These are phyloP conservation scores for Sodiomyces alkalinus DNA, from an alignment of 2,329 filamentous ascomycete genomes.

Conservation along the genomic window DNA sequence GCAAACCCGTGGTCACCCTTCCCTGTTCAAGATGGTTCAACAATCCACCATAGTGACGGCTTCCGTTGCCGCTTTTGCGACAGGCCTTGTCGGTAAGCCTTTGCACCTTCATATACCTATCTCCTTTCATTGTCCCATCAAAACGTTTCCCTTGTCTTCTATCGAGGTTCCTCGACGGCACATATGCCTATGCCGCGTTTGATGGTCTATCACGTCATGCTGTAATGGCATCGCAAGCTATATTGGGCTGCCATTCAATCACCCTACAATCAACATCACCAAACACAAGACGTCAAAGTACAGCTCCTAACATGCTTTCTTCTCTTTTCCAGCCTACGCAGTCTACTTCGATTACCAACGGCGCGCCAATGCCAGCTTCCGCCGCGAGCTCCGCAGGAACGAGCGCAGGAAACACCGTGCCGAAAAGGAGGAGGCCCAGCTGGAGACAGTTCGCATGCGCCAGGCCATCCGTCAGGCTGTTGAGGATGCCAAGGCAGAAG, in stretches of 20 bases:
- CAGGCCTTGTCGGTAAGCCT: constrained; percentile 41
- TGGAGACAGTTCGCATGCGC: constrained; percentile 49
- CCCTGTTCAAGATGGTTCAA: constrained; percentile 23
- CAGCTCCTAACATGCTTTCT: neutral
- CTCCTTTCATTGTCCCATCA: too few species aligned
- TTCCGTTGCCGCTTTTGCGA: constrained; percentile 44
- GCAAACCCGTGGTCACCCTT: neutral
- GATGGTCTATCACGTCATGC: too few species aligned
- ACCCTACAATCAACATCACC: too few species aligned
- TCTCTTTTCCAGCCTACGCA: constrained; percentile 39
- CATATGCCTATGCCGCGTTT: too few species aligned
- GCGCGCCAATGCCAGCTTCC: constrained; percentile 48
- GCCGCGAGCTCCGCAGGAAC: constrained; percentile 55
- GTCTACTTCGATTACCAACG: constrained; percentile 55
- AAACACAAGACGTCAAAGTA: neutral
- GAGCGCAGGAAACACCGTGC: constrained; percentile 56
- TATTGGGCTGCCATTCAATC: too few species aligned
- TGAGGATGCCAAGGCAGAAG: constrained; percentile 73
- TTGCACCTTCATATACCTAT: too few species aligned
- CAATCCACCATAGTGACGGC: constrained; percentile 42
- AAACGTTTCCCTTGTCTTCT: too few species aligned
- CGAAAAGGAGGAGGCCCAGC: constrained; percentile 58
- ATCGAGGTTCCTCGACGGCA: too few species aligned
- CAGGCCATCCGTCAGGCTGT: constrained; percentile 62
- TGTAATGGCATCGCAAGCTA: too few species aligned